Evolutionary conservation across 768 basidiomycete species (phyloP), one percentile per base, ranked within the genome.

Genomic region (Wakefieldia striispora): DNA sequence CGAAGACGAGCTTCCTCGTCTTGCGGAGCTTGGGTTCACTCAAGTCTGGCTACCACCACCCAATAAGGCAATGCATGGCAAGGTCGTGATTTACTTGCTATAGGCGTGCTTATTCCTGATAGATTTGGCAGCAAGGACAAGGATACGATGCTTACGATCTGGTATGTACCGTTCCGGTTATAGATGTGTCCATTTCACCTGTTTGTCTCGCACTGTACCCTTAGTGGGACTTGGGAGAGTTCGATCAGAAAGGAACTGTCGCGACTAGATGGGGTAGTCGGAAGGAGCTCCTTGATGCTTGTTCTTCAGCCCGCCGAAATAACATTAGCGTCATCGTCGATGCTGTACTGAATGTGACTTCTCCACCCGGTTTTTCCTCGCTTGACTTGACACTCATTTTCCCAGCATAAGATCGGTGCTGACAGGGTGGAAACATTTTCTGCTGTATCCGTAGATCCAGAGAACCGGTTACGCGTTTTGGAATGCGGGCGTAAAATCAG

Each of bases 221-320:
- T 27, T 45, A 92, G 89, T 93, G 91, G 90, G 90, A 93, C 63
- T 68, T 93, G 16, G 90, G 90, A 31, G 90, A 92, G 69, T 92
- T 92, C 54, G 56, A 86, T 43, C 90, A 89, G 65, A 90, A 85
- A 60, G 87, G 85, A 14, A 68, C 78, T 14, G 63, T 82, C 27
- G 65, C 73, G 14, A 95, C 94, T 1, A 78, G 91, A 50, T 97
- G 93, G 92, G 94, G 94, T 20, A 85, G 87, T 12, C 87, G 83
- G 56, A 81, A 89, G 24, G 87, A 95, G 51, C 78, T 94, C 23
- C 61, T 92, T 2, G 59, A 71, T 11, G 89, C 90, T 20, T 86
- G 87, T 60, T 71, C 75, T 50, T 68, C 71, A n/a, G 93, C 93
- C 3, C 78, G 75, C 56, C 70, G 77, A 51, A 77, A 81, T 56